Evolutionary conservation across 352 stramenopile genomes (phyloP), one percentile per base, ranked within the genome.

Genomic region (Pythium biforme): DNA sequence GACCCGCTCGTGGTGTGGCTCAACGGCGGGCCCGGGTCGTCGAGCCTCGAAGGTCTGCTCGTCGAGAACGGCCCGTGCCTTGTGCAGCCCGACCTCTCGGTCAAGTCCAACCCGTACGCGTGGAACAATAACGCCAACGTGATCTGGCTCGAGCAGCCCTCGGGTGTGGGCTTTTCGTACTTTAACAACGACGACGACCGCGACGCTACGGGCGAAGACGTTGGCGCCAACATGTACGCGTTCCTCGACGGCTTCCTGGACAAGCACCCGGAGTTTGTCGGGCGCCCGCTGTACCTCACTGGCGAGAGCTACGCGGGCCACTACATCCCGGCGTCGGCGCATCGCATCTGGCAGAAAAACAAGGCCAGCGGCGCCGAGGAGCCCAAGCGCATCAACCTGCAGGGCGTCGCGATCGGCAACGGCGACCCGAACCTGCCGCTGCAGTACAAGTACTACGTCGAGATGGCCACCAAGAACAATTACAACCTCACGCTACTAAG

Each of bases 1-100:
- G 81, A 86, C 43, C 81, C 81, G 25, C 59, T 90, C 11, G 68
- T 90, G 19, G 63, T 90, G 6, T 90, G 81, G 81, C 68, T 90
- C 22, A 86, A 78, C 10, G 81, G 81, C 23, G 81, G 81, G 3
- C 37, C 37, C 14, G 37, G 37, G 1, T 19, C 37, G 9, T 43
- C 37, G 9, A 43, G 37, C 37, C 37, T 74, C 46, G 49, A 75
- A 9, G 71, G 69, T 6, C 27, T 78, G 26, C 54, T 78, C 1
- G 27, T 47, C 12, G 71, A 78, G 50, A 78, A 78, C 53, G 71
- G 71, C 14, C 71, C 71, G 15, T 78, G 71, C 43, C 37, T 71
- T 15, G 48, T 79, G 17, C 41, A 72, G 14, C 33, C 47, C 14
- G 53, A 67, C 33, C 49, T 59, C 2, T 59, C 66, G 23, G 52